Conservation (phyloP, 2,329 filamentous ascomycete species). For the Trichophyton simii region DNA sequence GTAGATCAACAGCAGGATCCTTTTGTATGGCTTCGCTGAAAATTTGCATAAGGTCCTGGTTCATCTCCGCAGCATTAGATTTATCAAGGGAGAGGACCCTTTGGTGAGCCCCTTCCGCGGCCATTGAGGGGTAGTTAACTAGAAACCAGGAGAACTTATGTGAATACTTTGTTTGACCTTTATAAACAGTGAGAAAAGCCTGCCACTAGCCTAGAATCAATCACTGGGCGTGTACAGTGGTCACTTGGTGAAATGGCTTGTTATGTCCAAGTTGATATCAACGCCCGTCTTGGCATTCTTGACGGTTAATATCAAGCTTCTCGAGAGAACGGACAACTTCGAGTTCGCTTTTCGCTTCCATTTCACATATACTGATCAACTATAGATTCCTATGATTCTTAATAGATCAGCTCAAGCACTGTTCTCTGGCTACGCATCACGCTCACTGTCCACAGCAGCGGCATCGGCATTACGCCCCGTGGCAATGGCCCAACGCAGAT, state of each 20-base stretch:
- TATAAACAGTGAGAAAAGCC: no score
- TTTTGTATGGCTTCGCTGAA: constrained; percentile 15
- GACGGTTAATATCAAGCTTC: no score
- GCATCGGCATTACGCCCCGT: constrained; percentile 10
- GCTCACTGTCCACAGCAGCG: neutral
- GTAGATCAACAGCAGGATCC: constrained; percentile 16
- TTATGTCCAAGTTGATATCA: no score
- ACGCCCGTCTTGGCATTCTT: no score
- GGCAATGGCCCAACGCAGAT: constrained; percentile 26
- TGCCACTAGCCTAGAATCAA: no score
- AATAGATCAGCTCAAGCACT: neutral
- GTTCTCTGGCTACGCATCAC: neutral
- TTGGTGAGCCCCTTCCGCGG: no score
- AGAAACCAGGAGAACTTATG: no score
- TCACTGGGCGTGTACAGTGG: no score
- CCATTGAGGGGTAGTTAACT: no score
- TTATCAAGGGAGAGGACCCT: no score
- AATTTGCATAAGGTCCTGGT: constrained; percentile 15
- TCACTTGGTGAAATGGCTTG: no score
- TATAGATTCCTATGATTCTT: neutral
- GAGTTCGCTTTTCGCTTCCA: neutral
- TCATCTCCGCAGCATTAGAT: constrained; percentile 15
- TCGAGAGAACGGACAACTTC: neutral
- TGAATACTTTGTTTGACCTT: no score
- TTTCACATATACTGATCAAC: neutral